Evolutionary conservation across 768 basidiomycete species (phyloP), one percentile per base, ranked within the genome.

Genomic region (Mycena filopes): DNA sequence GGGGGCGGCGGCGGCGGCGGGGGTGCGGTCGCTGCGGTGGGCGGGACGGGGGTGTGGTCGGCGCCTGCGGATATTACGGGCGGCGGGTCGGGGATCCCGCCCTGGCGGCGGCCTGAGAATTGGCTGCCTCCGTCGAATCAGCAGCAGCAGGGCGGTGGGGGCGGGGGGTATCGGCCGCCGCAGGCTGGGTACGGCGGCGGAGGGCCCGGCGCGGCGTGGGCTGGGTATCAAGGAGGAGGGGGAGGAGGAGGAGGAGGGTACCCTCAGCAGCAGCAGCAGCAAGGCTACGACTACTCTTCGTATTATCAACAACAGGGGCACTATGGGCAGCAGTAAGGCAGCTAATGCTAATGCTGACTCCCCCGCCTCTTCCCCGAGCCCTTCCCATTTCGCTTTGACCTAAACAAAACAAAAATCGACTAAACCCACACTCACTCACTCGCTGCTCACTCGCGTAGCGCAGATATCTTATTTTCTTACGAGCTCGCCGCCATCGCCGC

Each of bases 241-340:
- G n/a, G n/a, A n/a, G n/a, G n/a, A n/a, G n/a, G 76, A 40, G 76
- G 36, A 36, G 10, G 80, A 20, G 82, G 83, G 38, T 83, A 83
- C 43, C 61, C 70, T 73, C 78, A 82, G 67, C 78, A 82, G 66
- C 83, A n/a, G n/a, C n/a, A 83, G 73, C 50, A 84, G 69, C 88
- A 90, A 80, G 93, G 93, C 76, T 93, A 94, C 75, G 92, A 88
- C 76, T 95, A 95, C 67, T 90, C 93, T 45, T 86, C 92, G 65
- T 95, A 95, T 77, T 95, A 95, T 78, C 93, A 94, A 82, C n/a
- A n/a, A n/a, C n/a, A n/a, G n/a, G 87, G 86, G 77, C 93, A 94
- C 84, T 94, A 94, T 73, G 83, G 89, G 68, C 92, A 93, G 77
- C 89, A 91, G 79, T 88, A 88, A 78, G 75, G 84, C 76, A 83